Conservation (phyloP, 495 filamentous ascomycete species). For the Usnea hakonensis region DNA sequence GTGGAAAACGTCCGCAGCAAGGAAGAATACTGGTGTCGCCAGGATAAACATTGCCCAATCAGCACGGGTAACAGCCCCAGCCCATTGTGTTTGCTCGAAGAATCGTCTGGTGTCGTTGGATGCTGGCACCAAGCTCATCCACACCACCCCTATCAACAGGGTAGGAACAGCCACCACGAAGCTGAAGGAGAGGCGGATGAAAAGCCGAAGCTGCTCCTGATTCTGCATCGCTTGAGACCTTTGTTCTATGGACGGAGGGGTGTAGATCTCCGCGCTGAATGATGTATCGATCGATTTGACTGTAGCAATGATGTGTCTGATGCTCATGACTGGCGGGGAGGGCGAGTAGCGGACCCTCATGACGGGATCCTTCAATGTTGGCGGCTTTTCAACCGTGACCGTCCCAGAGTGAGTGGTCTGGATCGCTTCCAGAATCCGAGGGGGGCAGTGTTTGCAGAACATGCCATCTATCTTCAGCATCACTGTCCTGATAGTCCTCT, state of each 20-base stretch:
- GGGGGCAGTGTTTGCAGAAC: conserved; percentile 79
- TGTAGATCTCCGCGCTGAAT: conserved; percentile 64
- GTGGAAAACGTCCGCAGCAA: conserved; percentile 83
- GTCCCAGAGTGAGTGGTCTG: conserved; percentile 37
- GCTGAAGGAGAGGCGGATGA: conserved; percentile 60
- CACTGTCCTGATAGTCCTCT: conserved; percentile 46
- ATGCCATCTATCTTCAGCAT: conserved; percentile 70
- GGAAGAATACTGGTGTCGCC: conserved; percentile 85
- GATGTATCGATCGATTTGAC: conserved; percentile 56
- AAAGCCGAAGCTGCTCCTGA: conserved; percentile 52
- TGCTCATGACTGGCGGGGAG: conserved; percentile 58
- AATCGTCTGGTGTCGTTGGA: conserved; percentile 48
- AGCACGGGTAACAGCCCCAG: conserved; percentile 63
- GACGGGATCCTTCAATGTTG: conserved; percentile 53
- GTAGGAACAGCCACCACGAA: conserved; percentile 74
- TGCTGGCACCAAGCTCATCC: conserved; percentile 69
- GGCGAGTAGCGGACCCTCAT: conserved; percentile 66
- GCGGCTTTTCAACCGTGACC: conserved; percentile 41
- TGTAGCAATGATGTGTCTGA: conserved; percentile 61
- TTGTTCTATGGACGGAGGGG: conserved; percentile 79
- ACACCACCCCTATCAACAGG: conserved; percentile 84
- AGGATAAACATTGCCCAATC: conserved; percentile 81
- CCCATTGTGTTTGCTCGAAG: conserved; percentile 63
- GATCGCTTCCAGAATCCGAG: conserved; percentile 48
- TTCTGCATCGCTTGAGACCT: conserved; percentile 63